Evolutionary conservation across 2,329 filamentous ascomycete genomes (phyloP), one percentile per base, ranked within the genome.

Genomic region (Epichloe bromicola): DNA sequence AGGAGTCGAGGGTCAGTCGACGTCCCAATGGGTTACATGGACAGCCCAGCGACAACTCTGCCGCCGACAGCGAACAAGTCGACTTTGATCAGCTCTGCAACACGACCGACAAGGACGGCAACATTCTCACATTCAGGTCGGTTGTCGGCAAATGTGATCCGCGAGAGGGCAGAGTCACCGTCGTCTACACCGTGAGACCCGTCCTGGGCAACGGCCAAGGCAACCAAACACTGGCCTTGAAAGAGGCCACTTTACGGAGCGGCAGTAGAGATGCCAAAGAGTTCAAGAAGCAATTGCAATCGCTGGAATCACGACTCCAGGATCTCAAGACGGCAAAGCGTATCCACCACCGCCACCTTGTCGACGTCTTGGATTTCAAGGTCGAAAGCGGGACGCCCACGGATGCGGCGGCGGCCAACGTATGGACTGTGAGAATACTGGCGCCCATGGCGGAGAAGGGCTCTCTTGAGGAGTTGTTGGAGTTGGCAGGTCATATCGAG

Each of bases 321-420:
- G 74, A 79, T 10, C 70, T 94, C 48, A 93, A 87, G 64, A 72
- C 77, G 1, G 70, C 89, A 44, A 93, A 87, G 63, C 79, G 78
- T 57, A 70, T 93, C 39, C 78, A 80, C 4, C 88, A 96, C 63
- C 76, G 80, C 23, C 88, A 89, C 60, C 70, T 97, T 12, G 76
- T 93, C 42, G 81, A 86, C 47, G 74, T 97, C 38, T 73, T 95
- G 52, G 88, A 90, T 54, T 94, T 89, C 68, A 88, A 86, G 58
- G 85, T 96, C 54, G 75, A 85, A 61, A 72, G 76, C 42, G 70
- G 69, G 56, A 68, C 60, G 46, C 66, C 70, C 15, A 63, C 69
- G 39, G 68, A 75, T 47, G 63, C 64, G 12, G 56, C 60, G 8
- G 54, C 58, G 19, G 49, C 63, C 55, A 60, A 70, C 58, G 51